Evolutionary conservation across 1,284 basidiomycete species (phyloP), one percentile per base, ranked within the genome.

Genomic region (Moesziomyces antarcticus): DNA sequence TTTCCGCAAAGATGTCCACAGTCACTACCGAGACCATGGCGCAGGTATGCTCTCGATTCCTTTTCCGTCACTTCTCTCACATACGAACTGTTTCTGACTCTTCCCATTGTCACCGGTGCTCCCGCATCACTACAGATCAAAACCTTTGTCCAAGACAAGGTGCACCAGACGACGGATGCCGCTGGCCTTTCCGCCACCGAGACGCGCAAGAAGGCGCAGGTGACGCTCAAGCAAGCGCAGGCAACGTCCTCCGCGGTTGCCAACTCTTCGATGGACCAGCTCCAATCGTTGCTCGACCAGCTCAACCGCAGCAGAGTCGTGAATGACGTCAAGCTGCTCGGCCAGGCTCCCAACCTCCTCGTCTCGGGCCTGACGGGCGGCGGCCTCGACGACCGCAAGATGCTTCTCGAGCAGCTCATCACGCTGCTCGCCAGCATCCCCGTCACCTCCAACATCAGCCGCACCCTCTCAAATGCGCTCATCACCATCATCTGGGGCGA

Each of bases 401-500:
- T 78, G 46, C 63, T 75, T n/a, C 70, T 80, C 43, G 78, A 80
- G 48, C 66, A 78, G 47, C 60, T 72, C 25, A 55, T 80, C 46
- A 68, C 58, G 10, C 50, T 74, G 49, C 64, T 80, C 24, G 71
- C 78, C 33, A 64, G 52, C 50, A 48, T 80, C 46, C 78, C 78
- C 30, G 71, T 65, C 57, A 20, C 59, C 22, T 69, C 68, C 22
- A 64, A 62, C 42, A 49, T 62, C 22, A 72, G 78, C 50, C 53
- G 52, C 3, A 56, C 47, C 7, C 58, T 74, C 8, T 70, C 67
- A 5, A 51, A 70, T 30, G 55, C 55, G 5, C 62, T 75, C n/a
- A 78, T 80, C 49, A 54, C 46, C 41, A 50, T 73, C 47, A 69
- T 80, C 45, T 79, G 67, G 64, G 52, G 54, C 30, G 91, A 93